phyloP scores from a whole-genome alignment of 768 basidiomycete species.

The Podaxis sp. region DNA sequence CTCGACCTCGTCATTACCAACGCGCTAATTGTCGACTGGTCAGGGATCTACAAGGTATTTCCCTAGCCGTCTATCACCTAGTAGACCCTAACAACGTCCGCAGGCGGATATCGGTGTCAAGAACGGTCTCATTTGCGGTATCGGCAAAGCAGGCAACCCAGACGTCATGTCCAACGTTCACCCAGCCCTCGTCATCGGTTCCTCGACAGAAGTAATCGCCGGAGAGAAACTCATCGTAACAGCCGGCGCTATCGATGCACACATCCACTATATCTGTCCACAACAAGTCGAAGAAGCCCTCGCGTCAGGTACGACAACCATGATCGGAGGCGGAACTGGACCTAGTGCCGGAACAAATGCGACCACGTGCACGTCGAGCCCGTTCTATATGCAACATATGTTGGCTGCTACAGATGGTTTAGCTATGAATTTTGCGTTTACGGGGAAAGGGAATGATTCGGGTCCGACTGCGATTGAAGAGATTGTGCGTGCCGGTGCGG shows the following conservation, averaged over 20 bases:
- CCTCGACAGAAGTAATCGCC: slow-evolving; percentile 92
- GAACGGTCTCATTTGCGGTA: slow-evolving; percentile 72
- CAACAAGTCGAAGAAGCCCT: slow-evolving; percentile 87
- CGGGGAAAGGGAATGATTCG: slow-evolving; percentile 95
- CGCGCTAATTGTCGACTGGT: slow-evolving; percentile 91
- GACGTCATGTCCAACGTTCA: slow-evolving; percentile 85
- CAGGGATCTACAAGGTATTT: slow-evolving; percentile 86
- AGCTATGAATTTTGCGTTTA: slow-evolving; percentile 91
- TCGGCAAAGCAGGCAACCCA: slow-evolving; percentile 98
- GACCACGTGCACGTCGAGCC: slow-evolving; percentile 91
- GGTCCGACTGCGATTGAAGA: slow-evolving; percentile 73
- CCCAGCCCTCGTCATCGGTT: slow-evolving; percentile 73
- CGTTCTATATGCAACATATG: slow-evolving; percentile 89
- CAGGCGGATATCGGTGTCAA: slow-evolving; percentile 96
- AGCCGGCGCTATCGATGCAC: slow-evolving; percentile 88
- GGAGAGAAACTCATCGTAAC: slow-evolving; percentile 94
- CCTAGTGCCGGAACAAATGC: slow-evolving; percentile 87
- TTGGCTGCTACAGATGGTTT: slow-evolving; percentile 86
- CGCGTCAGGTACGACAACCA: slow-evolving; percentile 81
- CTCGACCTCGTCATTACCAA: slow-evolving; percentile 96
- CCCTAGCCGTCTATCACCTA: background rate
- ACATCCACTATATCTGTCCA: slow-evolving; percentile 94
- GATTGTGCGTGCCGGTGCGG: slow-evolving; percentile 77
- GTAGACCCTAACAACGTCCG: background rate
- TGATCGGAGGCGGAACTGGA: slow-evolving; percentile 96